Evolutionary conservation across 2,329 filamentous ascomycete species (phyloP), one percentile per base, ranked within the genome.

Genomic region (Colletotrichum siamense): DNA sequence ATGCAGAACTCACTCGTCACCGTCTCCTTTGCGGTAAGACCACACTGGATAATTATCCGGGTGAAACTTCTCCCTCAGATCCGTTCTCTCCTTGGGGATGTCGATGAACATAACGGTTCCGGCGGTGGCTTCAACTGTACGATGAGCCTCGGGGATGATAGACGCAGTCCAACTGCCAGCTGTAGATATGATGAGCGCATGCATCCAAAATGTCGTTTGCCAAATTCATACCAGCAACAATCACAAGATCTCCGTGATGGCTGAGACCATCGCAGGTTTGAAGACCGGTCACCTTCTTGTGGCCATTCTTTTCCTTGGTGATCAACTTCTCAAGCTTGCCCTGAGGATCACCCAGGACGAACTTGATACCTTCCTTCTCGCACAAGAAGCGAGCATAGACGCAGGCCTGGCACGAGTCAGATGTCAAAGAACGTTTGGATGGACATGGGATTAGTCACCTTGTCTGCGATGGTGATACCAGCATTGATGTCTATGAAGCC

Each of bases 101-200:
- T 84, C 79, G 26, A 86, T 81, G 22, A 82, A 82, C 32, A 84
- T 77, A 15, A 87, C 81, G 15, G 81, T 83, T 16, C 85, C 85
- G 30, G 81, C 83, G 22, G 85, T 86, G 1, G 85, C 82, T 77
- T 87, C 85, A 10, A 84, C 79, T 1, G 84, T 77, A 2, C 70
- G 76, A 36, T 81, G 72, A 10, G 80, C 77, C 57, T 82, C 79
- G 5, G 82, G 82, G 55, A 83, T 67, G 49, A 83, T 68, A 6
- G 80, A 77, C 12, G 82, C 77, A 24, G 82, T 81, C 82, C 82
- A 83, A 22, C 79, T 77, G n/a, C 82, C 82, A 57, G 52, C 52
- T 57, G 24, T 9, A 26, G 12, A 16, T 57, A 4, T 22, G 52
- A 26, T 57, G 6, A 57, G 52, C 24, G 52, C n/a, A 8, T 57